Evolutionary conservation across 225 moss, liverwort and hornwort genomes (phyloP), one percentile per base, ranked within the genome.

Genomic region (Bryoerythrophyllum caledonicum): DNA sequence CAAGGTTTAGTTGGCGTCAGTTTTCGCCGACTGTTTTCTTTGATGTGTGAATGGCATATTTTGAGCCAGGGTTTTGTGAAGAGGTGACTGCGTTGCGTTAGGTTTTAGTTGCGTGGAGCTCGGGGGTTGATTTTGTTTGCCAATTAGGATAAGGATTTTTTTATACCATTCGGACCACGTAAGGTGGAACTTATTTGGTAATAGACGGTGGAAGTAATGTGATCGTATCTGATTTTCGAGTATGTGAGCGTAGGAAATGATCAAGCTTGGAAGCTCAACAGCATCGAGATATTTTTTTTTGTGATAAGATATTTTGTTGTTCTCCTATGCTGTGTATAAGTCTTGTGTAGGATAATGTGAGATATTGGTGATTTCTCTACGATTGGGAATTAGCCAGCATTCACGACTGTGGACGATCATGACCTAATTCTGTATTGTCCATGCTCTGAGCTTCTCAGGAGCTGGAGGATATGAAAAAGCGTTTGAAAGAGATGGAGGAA

Each of bases 401-500:
- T 7, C 46, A 3, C 27, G 55, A 13, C 6, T 2, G 21, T 68
- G 37, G 51, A 58, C 52, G 72, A 63, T 72, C 7, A 11, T 35
- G 3, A 19, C n/a, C 41, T 76, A 60, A 58, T 35, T 53, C 2
- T 73, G 52, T 7, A 7, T 10, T 65, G 17, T 53, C 2, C 14
- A 10, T 60, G 21, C 61, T 53, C 26, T 80, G 58, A 62, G n/a
- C n/a, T 11, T 77, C 15, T 28, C 58, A 93, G 95, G 93, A 95
- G 80, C 81, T 90, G 74, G 93, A 95, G 79, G 87, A 93, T 80
- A 93, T 95, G 93, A 96, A 96, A 65, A 96, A 91, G 74, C 86
- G 93, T 66, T 74, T 95, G 77, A 91, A 90, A 66, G 95, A 93
- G 73, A 93, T 95, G 93, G 93, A 95, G 75, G 90, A 93, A 63